phyloP scores from a whole-genome alignment of 441 rosid genomes.

The Gossypium gossypioides region DNA sequence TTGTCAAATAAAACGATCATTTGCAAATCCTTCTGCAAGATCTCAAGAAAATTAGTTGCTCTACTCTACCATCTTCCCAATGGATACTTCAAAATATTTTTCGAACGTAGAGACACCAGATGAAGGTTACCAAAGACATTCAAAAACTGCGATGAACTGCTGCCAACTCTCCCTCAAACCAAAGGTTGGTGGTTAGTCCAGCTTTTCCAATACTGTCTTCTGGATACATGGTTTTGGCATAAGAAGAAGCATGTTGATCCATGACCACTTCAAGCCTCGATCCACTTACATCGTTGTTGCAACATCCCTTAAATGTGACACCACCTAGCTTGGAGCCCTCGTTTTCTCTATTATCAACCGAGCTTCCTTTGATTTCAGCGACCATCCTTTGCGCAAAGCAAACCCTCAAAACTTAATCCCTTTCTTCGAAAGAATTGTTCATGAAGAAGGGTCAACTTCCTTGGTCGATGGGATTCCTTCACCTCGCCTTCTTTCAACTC shows the following conservation, averaged over 20 bases:
- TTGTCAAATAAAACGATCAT: background rate
- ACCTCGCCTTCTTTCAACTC: slow-evolving; percentile 47
- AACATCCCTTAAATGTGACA: slow-evolving; percentile 51
- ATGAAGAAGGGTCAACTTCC: slow-evolving; percentile 11
- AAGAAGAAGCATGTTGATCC: slow-evolving; percentile 26
- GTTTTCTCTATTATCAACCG: slow-evolving; percentile 23
- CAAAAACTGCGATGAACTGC: background rate
- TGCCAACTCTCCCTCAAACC: slow-evolving; percentile 25
- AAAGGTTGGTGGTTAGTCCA: background rate
- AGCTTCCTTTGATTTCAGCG: slow-evolving; percentile 6
- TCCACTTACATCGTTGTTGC: slow-evolving; percentile 35
- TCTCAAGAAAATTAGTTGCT: too few species aligned
- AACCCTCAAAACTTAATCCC: slow-evolving; percentile 50
- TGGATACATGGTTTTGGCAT: slow-evolving; percentile 35
- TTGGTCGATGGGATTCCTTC: slow-evolving; percentile 18
- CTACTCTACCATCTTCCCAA: background rate
- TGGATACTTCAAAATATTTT: background rate
- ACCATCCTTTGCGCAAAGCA: slow-evolving; percentile 37
- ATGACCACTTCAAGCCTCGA: slow-evolving; percentile 36
- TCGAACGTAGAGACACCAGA: background rate
- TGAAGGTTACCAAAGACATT: background rate
- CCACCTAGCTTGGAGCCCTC: slow-evolving; percentile 51
- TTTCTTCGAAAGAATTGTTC: slow-evolving; percentile 26
- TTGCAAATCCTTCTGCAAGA: background rate
- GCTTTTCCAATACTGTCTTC: slow-evolving; percentile 15